Evolutionary conservation across 169 alveolate genomes (phyloP), one percentile per base, ranked within the genome.

Genomic region (Eimeria brunetti): DNA sequence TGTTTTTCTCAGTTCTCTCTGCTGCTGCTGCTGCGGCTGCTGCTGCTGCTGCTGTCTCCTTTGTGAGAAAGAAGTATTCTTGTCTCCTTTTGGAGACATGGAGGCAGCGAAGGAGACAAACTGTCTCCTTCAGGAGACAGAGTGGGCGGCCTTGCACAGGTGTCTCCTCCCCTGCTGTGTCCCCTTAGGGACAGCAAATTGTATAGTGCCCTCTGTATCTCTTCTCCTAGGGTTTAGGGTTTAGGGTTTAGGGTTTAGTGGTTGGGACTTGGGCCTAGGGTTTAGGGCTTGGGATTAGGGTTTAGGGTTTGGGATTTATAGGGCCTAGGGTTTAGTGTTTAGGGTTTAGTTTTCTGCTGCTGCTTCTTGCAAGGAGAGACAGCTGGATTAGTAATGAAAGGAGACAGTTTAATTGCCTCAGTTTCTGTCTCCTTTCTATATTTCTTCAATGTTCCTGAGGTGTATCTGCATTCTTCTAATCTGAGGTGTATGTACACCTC

Each of bases 1-100:
- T 58, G 14, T 24, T 24, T 58, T 58, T 16, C 22, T 24, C 67
- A 58, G 22, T 24, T 58, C 22, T 58, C 14, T 16, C 75, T 64
- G 75, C 75, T 64, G 75, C 75, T 8, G 75, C 75, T 24, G 75
- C 75, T 24, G 33, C 33, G 27, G 75, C 75, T 64, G 33, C 33
- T 64, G 75, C 75, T 64, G 75, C 75, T 64, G 75, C 75, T 64
- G 75, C 58, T 51, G 58, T 51, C 58, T 51, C 58, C 12, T 51
- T 51, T 51, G 12, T 51, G 67, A 58, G 27, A 16, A 16, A 58
- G 16, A 6, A 58, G 27, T 16, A 58, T 58, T 69, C 24, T 16
- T 58, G 67, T 58, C 16, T 14, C 16, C 67, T 58, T 18, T 58
- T 14, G 27, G 67, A 58, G 27, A 9, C n/a, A n/a, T n/a, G n/a